Evolutionary conservation across 2,329 filamentous ascomycete genomes (phyloP).

Genomic region (Aspergillus oerlinghausenensis): DNA sequence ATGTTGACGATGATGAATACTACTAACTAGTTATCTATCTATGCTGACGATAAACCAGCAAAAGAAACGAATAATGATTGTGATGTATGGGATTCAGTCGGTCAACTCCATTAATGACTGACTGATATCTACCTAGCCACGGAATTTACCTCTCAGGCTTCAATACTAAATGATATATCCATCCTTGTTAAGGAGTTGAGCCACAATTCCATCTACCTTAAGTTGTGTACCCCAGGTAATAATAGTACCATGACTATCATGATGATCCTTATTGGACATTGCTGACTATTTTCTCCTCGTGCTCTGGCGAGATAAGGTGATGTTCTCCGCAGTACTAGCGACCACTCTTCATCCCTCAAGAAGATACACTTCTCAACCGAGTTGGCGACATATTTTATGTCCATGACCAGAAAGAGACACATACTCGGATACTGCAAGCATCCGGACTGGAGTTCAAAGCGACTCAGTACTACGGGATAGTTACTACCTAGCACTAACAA

Average conservation of each 20-base stretch:
- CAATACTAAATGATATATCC: not conserved
- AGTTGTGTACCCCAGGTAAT: not conserved
- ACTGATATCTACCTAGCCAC: not conserved
- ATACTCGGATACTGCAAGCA: not conserved
- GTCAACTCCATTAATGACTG: not conserved
- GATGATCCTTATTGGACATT: not conserved
- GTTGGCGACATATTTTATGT: not conserved
- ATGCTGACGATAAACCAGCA: not conserved
- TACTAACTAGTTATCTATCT: too few relatives aligned
- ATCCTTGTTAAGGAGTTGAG: too few relatives aligned
- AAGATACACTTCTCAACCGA: not conserved
- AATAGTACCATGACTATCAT: not conserved
- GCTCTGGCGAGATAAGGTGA: not conserved
- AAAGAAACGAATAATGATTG: not conserved
- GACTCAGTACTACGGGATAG: not conserved
- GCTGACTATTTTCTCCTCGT: not conserved
- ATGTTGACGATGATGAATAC: not conserved
- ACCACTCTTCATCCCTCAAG: not conserved
- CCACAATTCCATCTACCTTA: too few relatives aligned
- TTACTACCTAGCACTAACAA: not conserved
- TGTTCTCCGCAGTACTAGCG: not conserved
- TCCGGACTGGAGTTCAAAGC: not conserved
- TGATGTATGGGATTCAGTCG: not conserved
- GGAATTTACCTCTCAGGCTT: not conserved
- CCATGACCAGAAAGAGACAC: not conserved